These are phyloP conservation scores for Fraxinus anomala DNA, from an alignment of 257 asterid species.

Conservation along the genomic window DNA sequence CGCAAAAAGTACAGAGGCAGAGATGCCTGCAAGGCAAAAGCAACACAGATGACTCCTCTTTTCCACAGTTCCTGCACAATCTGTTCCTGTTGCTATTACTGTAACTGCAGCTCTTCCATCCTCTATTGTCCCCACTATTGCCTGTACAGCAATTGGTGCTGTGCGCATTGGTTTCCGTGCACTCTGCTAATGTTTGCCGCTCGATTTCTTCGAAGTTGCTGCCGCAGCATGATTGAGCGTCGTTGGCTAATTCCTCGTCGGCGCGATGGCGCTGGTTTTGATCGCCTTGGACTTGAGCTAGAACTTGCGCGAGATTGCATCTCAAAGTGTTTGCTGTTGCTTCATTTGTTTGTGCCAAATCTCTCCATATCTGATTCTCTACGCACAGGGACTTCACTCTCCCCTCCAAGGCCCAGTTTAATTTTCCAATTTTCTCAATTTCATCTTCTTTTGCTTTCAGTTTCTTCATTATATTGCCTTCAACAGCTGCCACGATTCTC, in stretches of 20 bases:
- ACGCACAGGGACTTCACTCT: constrained; percentile 45
- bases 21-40: constrained; percentile 89
- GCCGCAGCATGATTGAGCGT: constrained; percentile 55
- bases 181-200: constrained; percentile 5
- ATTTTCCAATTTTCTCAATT: constrained; percentile 39
- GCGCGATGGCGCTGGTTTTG: constrained; percentile 13
- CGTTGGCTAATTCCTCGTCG: constrained; percentile 33
- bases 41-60: constrained; percentile 69
- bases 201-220: constrained; percentile 33
- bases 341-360: constrained; percentile 52
- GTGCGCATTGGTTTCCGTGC: not conserved
- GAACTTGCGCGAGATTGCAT: constrained; percentile 47
- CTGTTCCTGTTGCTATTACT: constrained; percentile 19
- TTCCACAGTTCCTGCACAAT: constrained; percentile 72
- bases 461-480: constrained; percentile 42
- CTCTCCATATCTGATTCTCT: constrained; percentile 58
- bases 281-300: constrained; percentile 38
- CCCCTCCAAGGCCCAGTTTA: constrained; percentile 51
- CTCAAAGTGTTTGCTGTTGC: constrained; percentile 51
- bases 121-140: not conserved
- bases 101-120: not conserved
- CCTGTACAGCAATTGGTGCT: not conserved
- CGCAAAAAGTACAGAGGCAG: constrained; percentile 70
- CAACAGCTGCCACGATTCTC: constrained; percentile 44
- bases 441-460: constrained; percentile 49